A percentile compares a stretch with the other conserved stretches of the same genome.
Conservation (phyloP, 73 alveolate genomes). For the Breviolum minutum region DNA sequence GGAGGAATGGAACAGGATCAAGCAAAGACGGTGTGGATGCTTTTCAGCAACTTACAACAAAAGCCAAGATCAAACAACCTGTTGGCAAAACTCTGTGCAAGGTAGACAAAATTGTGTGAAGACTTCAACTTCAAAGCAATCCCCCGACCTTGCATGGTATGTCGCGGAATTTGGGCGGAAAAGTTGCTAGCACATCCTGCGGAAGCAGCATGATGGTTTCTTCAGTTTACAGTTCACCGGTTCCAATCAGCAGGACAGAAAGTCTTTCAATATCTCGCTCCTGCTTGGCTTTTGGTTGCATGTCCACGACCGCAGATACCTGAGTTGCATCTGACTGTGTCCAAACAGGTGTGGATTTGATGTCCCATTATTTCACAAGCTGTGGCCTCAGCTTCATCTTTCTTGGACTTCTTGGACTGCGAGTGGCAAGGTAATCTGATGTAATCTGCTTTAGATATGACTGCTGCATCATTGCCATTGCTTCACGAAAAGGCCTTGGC, state of each 20-base stretch:
- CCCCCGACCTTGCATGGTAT: slow-evolving; percentile 64
- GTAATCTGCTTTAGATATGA: neutral
- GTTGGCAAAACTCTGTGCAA: neutral
- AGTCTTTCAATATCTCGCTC: neutral
- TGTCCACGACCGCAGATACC: slow-evolving; percentile 5
- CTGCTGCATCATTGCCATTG: neutral
- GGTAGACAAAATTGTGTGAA: too few species aligned
- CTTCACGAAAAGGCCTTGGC: slow-evolving; percentile 21
- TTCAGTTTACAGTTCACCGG: too few species aligned
- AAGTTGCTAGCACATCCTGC: slow-evolving; percentile 60
- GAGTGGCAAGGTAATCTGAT: neutral
- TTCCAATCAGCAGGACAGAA: too few species aligned
- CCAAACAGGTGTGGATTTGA: neutral
- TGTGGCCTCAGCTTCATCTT: slow-evolving; percentile 39
- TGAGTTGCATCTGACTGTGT: neutral
- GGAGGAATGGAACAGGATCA: too few species aligned
- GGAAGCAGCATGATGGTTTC: neutral
- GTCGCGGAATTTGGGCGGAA: slow-evolving; percentile 77
- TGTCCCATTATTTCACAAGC: neutral
- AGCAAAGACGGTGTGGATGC: too few species aligned
- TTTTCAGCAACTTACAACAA: neutral
- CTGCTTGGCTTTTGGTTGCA: slow-evolving; percentile 35
- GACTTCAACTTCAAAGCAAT: too few species aligned
- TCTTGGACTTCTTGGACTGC: slow-evolving; percentile 78
- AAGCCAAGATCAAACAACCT: too few species aligned